These are phyloP conservation scores for Dipodascus geniculatus DNA, from an alignment of 805 yeast species.

Conservation along the genomic window DNA sequence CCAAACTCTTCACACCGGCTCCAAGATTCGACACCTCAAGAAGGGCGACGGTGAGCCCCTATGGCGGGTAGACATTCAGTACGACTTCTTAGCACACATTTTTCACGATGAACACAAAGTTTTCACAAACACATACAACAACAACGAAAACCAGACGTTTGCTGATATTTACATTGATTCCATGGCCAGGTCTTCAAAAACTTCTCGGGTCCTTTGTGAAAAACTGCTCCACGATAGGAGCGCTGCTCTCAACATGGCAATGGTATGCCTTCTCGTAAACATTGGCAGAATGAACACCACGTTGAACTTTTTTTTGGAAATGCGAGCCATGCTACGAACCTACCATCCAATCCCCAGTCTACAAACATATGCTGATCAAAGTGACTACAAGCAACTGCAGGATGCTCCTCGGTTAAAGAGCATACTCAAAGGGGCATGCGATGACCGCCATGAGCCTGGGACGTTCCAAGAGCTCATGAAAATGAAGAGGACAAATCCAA, in stretches of 20 bases:
- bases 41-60: conserved; percentile 88
- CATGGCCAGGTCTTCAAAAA: conserved; percentile 69
- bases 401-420: conserved; percentile 92
- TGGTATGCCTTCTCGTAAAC: conserved; percentile 78
- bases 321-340: conserved; percentile 87
- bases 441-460: conserved; percentile 43
- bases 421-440: conserved; percentile 78
- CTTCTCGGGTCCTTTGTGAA: conserved; percentile 74
- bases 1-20: conserved; percentile 19
- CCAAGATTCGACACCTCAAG: conserved; percentile 41
- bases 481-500: conserved; percentile 43
- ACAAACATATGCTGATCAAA: conserved; percentile 50
- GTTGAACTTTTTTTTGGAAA: conserved; percentile 82
- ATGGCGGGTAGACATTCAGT: conserved; percentile 80
- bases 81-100: conserved; percentile 54
- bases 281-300: conserved; percentile 93
- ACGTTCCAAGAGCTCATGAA: conserved; percentile 34
- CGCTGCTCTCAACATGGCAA: conserved; percentile 56
- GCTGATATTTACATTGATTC: conserved; percentile 75
- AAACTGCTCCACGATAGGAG: conserved; percentile 53
- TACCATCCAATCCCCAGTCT: conserved; percentile 88
- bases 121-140: conserved; percentile 37
- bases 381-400: conserved; percentile 67
- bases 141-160: conserved; percentile 49
- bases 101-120: conserved; percentile 53